These are phyloP conservation scores for Umbelopsis sp. DNA, from an alignment of 192 early-diverging fungal genomes.

Conservation along the genomic window DNA sequence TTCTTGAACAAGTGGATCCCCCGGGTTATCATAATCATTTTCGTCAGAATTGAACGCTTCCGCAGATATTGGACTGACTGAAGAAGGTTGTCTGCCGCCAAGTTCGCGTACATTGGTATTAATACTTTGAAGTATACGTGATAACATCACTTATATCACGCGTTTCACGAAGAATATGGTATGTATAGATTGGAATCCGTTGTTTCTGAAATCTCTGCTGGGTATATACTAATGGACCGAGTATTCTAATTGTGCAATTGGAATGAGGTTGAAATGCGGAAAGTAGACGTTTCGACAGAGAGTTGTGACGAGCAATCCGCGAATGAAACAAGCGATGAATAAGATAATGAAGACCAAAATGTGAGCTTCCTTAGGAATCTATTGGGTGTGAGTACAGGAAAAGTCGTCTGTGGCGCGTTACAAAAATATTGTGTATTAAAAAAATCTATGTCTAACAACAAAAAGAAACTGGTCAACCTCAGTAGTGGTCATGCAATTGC, in stretches of 20 bases:
- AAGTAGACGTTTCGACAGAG: too few relatives aligned
- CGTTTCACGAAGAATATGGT: background rate
- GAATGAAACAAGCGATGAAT: too few relatives aligned
- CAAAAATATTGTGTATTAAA: background rate
- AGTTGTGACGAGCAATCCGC: too few relatives aligned
- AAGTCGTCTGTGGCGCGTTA: too few relatives aligned
- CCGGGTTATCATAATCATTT: background rate
- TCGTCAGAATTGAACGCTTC: background rate
- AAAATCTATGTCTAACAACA: background rate
- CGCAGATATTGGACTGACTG: background rate
- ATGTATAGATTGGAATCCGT: background rate
- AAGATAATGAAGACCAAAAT: too few relatives aligned
- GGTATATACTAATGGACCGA: too few relatives aligned
- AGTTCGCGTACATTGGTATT: background rate
- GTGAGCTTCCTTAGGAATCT: too few relatives aligned
- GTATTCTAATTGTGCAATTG: too few relatives aligned
- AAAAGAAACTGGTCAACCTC: background rate
- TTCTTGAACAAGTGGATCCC: too few relatives aligned
- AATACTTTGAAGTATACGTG: background rate
- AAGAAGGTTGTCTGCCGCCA: background rate
- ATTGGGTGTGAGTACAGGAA: too few relatives aligned
- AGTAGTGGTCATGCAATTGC: conserved; percentile 45
- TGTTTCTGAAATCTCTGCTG: too few relatives aligned
- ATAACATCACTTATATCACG: background rate
- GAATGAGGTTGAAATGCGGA: too few relatives aligned